Conservation (phyloP, 345 rosid species). For the Salix exigua region DNA sequence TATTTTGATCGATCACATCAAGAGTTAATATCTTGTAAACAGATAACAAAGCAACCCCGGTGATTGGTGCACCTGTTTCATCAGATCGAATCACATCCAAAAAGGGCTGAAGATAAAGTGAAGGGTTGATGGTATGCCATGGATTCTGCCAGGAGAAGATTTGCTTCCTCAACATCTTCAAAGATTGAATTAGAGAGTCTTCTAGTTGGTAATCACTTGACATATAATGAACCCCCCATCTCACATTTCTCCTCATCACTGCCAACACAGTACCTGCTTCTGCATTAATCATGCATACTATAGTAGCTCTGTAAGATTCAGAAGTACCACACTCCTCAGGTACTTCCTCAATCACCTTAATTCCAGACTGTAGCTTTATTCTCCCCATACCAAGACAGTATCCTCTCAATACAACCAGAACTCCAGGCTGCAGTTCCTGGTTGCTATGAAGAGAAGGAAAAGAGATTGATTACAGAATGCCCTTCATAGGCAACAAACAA, state of each 20-base stretch:
- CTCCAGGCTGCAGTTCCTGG: too few species aligned
- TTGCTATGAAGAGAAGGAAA: too few species aligned
- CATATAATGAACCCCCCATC: constrained; percentile 94
- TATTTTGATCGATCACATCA: constrained; percentile 69
- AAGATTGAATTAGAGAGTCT: constrained; percentile 80
- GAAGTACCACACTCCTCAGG: constrained; percentile 66
- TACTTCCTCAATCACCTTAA: constrained; percentile 89
- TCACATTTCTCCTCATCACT: constrained; percentile 92
- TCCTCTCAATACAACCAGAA: too few species aligned
- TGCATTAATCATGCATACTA: constrained; percentile 79
- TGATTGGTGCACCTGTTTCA: constrained; percentile 94
- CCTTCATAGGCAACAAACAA: too few species aligned
- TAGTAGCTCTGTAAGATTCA: constrained; percentile 50
- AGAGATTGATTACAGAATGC: too few species aligned
- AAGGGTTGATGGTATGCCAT: constrained; percentile 82
- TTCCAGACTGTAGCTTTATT: constrained; percentile 79
- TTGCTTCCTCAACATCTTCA: constrained; percentile 81
- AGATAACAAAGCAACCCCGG: constrained; percentile 87
- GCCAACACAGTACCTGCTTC: constrained; percentile 94
- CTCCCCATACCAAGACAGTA: constrained; percentile 64
- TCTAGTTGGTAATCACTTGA: constrained; percentile 93
- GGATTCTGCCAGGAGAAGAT: constrained; percentile 82
- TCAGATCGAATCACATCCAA: constrained; percentile 84
- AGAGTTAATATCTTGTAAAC: constrained; percentile 80
- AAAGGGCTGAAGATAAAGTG: constrained; percentile 83